Conservation (phyloP, 148 eudicot genomes). For the Persicaria maculosa region DNA sequence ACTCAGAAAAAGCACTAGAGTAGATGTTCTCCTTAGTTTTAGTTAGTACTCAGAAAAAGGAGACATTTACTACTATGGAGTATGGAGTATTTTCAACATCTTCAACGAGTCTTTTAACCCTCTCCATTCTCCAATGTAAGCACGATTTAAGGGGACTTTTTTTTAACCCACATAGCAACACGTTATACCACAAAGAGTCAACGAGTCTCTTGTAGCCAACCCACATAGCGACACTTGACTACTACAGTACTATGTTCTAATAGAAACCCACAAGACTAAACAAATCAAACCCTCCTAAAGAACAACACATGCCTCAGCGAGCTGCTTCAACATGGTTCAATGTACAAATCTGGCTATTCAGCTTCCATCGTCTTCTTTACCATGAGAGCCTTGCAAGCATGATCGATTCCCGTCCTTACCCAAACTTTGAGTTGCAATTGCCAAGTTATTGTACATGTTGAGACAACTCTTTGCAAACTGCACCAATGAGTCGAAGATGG, state of each 20-base stretch:
- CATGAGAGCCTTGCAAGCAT: no score
- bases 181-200: no score
- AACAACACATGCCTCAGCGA: constrained; percentile 48
- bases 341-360: constrained; percentile 34
- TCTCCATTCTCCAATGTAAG: no score
- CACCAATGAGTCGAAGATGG: constrained; percentile 62
- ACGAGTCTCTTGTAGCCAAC: no score
- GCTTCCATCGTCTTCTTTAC: no score
- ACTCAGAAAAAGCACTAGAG: background rate
- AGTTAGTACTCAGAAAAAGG: background rate
- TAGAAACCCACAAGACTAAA: background rate
- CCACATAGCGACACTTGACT: no score
- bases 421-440: constrained; percentile 24
- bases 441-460: constrained; percentile 62
- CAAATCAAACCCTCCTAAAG: background rate
- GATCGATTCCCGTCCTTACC: constrained; percentile 30
- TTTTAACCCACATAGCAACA: no score
- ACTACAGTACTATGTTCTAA: no score
- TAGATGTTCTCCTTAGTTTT: background rate
- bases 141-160: no score
- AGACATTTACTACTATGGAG: background rate
- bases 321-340: constrained; percentile 61
- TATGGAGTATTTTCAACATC: background rate
- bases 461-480: constrained; percentile 64
- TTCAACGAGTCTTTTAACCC: background rate